These are phyloP conservation scores for Thelonectria olida DNA, from an alignment of 2,329 filamentous ascomycete genomes.

Conservation along the genomic window DNA sequence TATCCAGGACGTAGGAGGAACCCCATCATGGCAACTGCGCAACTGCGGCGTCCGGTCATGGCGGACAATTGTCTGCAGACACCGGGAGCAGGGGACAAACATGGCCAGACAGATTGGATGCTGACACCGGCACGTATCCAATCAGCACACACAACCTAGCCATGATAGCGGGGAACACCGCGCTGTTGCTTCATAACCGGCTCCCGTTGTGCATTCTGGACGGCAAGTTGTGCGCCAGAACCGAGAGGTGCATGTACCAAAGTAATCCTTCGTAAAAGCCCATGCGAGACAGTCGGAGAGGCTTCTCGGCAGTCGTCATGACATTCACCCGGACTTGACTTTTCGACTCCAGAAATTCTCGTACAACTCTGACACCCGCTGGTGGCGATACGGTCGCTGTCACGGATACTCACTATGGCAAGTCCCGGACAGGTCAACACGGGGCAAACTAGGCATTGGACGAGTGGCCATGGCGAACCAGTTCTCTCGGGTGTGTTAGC, in stretches of 20 bases:
- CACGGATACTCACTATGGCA: slow-evolving; percentile 1
- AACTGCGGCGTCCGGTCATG: slow-evolving; percentile 2
- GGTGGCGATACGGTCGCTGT: background rate
- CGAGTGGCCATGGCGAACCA: slow-evolving; percentile 2
- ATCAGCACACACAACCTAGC: slow-evolving; percentile 15
- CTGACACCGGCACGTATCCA: slow-evolving; percentile 21
- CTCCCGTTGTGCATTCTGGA: slow-evolving; percentile 11
- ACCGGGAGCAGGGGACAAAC: slow-evolving; percentile 4
- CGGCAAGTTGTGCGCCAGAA: slow-evolving; percentile 14
- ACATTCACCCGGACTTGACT: background rate
- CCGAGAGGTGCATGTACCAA: slow-evolving; percentile 11
- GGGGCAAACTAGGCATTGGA: background rate
- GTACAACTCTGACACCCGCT: background rate
- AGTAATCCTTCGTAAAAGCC: slow-evolving; percentile 2
- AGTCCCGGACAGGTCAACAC: background rate
- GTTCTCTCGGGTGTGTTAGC: slow-evolving; percentile 27
- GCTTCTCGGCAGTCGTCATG: background rate
- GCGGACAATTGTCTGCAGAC: slow-evolving; percentile 10
- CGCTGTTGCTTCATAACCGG: slow-evolving; percentile 14
- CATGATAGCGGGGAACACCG: slow-evolving; percentile 18
- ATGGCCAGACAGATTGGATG: slow-evolving; percentile 25
- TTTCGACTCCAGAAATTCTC: background rate
- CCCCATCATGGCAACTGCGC: slow-evolving; percentile 6
- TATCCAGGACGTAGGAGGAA: background rate
- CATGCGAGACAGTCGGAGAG: background rate